Evolutionary conservation across 306 rosid species (phyloP), one percentile per base, ranked within the genome.

Genomic region (Sesbania bispinosa): DNA sequence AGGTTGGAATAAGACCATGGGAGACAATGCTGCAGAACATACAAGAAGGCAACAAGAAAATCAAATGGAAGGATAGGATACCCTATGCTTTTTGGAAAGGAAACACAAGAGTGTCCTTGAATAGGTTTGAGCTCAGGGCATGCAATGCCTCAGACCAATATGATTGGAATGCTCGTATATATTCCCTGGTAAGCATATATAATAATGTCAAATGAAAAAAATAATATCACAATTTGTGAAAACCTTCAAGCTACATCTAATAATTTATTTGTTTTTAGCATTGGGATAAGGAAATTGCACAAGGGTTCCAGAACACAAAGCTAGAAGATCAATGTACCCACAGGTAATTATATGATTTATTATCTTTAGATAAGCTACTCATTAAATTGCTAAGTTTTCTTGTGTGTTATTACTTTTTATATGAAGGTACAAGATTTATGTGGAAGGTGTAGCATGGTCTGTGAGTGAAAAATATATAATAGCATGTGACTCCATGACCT

Each of bases 41-140:
- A 42, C 16, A 42, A 10, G 73, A 71, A 66, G 41, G 79, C 8
- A 76, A 60, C 62, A 41, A 32, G 62, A 69, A 29, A 55, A 58
- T 63, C 1, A 50, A 72, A 27, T 81, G 85, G 85, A 51, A 71
- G 62, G 63, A 77, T 41, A 81, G 85, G 51, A 13, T 23, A 26
- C 82, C 85, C 23, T 77, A 71, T 6, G 85, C 76, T 7, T 77
- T 57, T 55, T 81, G 85, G 85, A 81, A 67, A 61, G 85, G 85
- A 20, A 80, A 75, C 74, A 33, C 64, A 10, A 0, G 3, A 0
- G 42, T 29, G 19, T 69, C 81, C 5, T 0, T 0, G 1, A 19
- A 4, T 0, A 63, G 84, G 42, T 1, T 4, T 1, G 0, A 53
- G 0, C 78, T 80, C 61, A 19, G 4, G 23, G 19, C 1, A 6